Evolutionary conservation across 176 grass and related monocot species (phyloP), one percentile per base, ranked within the genome.

Genomic region (Oryza longistaminata): DNA sequence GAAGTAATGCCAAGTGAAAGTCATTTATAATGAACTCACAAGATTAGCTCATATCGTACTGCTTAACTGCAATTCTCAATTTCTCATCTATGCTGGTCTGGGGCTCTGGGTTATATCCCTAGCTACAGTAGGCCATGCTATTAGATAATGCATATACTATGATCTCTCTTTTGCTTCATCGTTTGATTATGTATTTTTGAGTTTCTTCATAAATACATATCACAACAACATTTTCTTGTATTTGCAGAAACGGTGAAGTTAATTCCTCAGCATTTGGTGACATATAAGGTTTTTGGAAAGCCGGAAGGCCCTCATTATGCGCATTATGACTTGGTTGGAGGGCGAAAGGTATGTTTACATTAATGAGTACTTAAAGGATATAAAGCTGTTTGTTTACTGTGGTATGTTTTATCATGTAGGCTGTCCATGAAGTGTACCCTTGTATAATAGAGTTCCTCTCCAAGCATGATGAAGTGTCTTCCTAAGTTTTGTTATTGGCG

Each of bases 321-420:
- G 73, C 93, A 99, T 81, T 96, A 99, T 69, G 97, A 99, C 73
- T 91, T 96, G 77, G 97, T 96, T 84, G 97, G 93, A 21, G 90
- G 97, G 33, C 86, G 84, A 53, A 89, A 92, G 90, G 97, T 99
- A 90, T 21, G 66, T 85, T 84, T 10, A 35, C 64, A 71, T 17
- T 55, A 37, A 37, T 11, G 73, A 45, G 29, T 83, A 62, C 29
- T 61, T 78, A 53, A 82, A 15, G 9, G 31, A 3, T 70, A 19
- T 61, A 17, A 53, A 74, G 7, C 81, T 61, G 83, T 35, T 61
- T 40, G 60, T 11, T 75, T 82, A 73, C 22, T 29, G 13, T 77
- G 37, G 79, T 73, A 2, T 75, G 4, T 83, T 45, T 45, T 84
- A 33, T 87, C 73, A 49, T 65, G 89, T 90, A 99, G 97, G 97